Evolutionary conservation across 129 eudicot species (phyloP), one percentile per base, ranked within the genome.

Genomic region (Chrysanthemum lavandulifolium): DNA sequence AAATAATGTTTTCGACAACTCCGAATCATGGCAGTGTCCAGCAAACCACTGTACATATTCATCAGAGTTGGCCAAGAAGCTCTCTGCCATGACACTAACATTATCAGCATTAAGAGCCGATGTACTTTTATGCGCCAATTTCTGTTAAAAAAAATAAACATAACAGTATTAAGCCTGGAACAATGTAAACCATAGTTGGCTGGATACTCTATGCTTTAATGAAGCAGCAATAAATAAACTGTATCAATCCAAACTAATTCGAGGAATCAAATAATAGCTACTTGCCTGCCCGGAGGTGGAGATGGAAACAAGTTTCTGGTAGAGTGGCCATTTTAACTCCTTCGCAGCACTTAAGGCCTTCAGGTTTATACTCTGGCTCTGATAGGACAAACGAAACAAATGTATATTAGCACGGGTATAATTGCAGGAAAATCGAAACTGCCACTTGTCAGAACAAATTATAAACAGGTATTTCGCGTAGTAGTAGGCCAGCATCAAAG

Each of bases 261-360:
- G 47, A 67, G 19, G 13, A 29, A 53, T 15, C 53, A 69, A 29
- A 21, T 5, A 18, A 75, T 12, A 61, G 10, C 43, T 47, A 51
- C 71, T 64, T 79, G 82, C 97, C 97, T 83, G 85, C 79, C 78
- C 91, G 50, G 83, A 13, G 64, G 27, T 64, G 51, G 75, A 72
- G 66, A 62, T 56, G 68, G 59, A 66, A 60, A 53, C 71, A 56
- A 93, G 84, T 75, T 80, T 81, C 61, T 74, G 75, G 73, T 78
- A 94, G 53, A 90, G 81, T 72, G 96, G 82, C 93, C 97, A 94
- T 11, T 84, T 80, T 53, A 94, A 18, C 69, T 84, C 75, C 73
- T 78, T 88, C 45, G 91, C 90, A 49, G 85, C 79, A 73, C 82
- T 86, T 72, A 84, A 75, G 66, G 89, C 97, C 81, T 83, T 82